Evolutionary conservation across 352 stramenopile genomes (phyloP).

Genomic region (Globisporangium abappressorium): DNA sequence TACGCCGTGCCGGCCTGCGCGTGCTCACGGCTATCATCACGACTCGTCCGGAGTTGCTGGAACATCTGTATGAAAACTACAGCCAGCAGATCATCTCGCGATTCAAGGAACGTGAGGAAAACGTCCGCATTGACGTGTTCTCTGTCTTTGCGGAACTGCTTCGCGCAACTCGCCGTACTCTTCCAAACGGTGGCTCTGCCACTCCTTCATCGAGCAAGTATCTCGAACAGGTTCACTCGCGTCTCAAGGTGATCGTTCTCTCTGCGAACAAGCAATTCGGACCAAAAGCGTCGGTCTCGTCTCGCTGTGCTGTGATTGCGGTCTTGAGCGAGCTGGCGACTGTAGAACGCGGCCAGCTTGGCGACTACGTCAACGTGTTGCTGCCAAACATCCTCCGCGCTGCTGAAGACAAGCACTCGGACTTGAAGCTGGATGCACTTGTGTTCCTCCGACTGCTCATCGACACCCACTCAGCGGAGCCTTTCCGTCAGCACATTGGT

Average conservation of each 20-base stretch:
- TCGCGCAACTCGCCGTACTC: constrained; percentile 54
- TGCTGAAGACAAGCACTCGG: constrained; percentile 89
- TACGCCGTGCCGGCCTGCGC: constrained; percentile 88
- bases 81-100: constrained; percentile 80
- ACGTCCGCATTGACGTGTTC: constrained; percentile 97
- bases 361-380: constrained; percentile 62
- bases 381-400: constrained; percentile 85
- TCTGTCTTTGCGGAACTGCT: constrained; percentile 93
- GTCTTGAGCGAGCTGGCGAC: constrained; percentile 85
- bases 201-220: constrained; percentile 37
- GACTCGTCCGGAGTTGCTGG: constrained; percentile 80
- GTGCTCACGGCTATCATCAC: constrained; percentile 93
- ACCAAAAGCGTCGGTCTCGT: constrained; percentile 70
- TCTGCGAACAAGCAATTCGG: constrained; percentile 82
- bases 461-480: constrained; percentile 81
- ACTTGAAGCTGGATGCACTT: constrained; percentile 96
- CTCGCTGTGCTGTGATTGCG: constrained; percentile 76
- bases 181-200: constrained; percentile 28
- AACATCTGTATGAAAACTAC: constrained; percentile 83
- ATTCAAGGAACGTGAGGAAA: constrained; percentile 98
- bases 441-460: constrained; percentile 92
- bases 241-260: constrained; percentile 66
- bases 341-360: constrained; percentile 71
- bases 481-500: constrained; percentile 79
- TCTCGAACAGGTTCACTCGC: constrained; percentile 53